Evolutionary conservation across 306 rosid genomes (phyloP), one percentile per base, ranked within the genome.

Genomic region (Hippophae gyantsensis): DNA sequence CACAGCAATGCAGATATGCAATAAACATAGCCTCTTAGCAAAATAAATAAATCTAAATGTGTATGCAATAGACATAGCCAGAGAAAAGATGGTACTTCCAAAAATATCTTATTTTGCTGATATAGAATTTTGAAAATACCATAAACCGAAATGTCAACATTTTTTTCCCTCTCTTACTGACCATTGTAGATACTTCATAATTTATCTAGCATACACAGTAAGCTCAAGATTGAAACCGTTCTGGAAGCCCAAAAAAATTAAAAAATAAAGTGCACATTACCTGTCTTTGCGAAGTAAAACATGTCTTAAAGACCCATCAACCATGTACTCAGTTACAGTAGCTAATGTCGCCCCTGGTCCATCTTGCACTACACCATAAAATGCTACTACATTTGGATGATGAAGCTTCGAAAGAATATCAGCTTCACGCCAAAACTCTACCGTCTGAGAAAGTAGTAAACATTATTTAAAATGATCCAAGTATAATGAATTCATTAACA

Each of bases 361-460:
- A 76, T 89, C 76, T 57, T 75, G 80, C 55, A 79, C 84, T 41
- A 79, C 80, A 2, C 84, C 84, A 64, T 79, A 79, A 71, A 79
- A 79, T 42, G 97, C 95, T 59, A 89, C 89, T 73, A 89, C 89
- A 76, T 89, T 89, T 57, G 97, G 97, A 83, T 89, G 97, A 58
- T 89, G 97, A 67, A 89, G 86, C 71, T 86, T 77, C 6, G 95
- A 77, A 70, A 89, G 95, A 68, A 82, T 89, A 61, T 72, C 85
- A 12, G 96, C 96, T 64, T 89, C 96, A 23, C 79, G 82, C 96
- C 96, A 89, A 79, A 89, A 89, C 63, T 89, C 96, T 41, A 70
- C 45, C 0, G 83, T 89, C 96, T 85, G 59, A 51, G 5, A 23
- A 52, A 41, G 12, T 40, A 61, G 12, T 0, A 52, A 12, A 58